phyloP scores from a whole-genome alignment of 2,329 filamentous ascomycete species.

The Neodidymelliopsis sp. region DNA sequence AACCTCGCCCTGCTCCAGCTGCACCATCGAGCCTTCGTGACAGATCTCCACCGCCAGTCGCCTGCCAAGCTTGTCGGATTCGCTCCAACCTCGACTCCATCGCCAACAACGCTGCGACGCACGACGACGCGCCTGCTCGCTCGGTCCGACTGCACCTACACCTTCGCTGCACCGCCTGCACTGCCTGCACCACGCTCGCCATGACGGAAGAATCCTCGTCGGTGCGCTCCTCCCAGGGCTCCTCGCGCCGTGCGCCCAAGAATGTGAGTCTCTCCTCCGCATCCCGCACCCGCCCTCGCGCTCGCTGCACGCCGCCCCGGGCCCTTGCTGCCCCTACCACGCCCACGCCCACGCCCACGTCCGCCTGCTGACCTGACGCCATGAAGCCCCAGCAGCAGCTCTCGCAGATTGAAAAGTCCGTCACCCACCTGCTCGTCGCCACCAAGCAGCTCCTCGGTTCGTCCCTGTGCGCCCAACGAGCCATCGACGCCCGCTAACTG shows the following conservation, averaged over 20 bases:
- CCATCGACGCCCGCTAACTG: constrained; percentile 22
- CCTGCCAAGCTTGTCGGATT: too few relatives aligned
- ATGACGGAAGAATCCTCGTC: constrained; percentile 38
- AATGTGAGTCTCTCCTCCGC: constrained; percentile 41
- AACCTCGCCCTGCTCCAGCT: too few relatives aligned
- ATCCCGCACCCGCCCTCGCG: constrained; percentile 17
- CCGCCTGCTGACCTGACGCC: constrained; percentile 26
- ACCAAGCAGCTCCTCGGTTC: constrained; percentile 86
- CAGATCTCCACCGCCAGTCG: too few relatives aligned
- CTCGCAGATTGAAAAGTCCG: constrained; percentile 98
- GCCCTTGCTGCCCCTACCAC: background rate
- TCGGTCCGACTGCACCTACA: constrained; percentile 12
- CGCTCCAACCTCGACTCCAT: background rate
- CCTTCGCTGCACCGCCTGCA: constrained; percentile 26
- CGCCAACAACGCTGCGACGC: background rate
- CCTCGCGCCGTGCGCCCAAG: constrained; percentile 52
- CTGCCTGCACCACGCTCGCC: constrained; percentile 25
- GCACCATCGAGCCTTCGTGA: too few relatives aligned
- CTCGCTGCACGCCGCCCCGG: background rate
- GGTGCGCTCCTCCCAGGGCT: constrained; percentile 52
- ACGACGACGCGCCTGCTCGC: constrained; percentile 4
- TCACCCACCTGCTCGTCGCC: constrained; percentile 88
- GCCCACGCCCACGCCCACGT: constrained; percentile 1
- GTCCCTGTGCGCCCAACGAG: constrained; percentile 16
- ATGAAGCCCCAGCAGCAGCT: constrained; percentile 74